These are phyloP conservation scores for Haplosporangium gracile DNA, from an alignment of 192 early-diverging fungal species.

Conservation along the genomic window DNA sequence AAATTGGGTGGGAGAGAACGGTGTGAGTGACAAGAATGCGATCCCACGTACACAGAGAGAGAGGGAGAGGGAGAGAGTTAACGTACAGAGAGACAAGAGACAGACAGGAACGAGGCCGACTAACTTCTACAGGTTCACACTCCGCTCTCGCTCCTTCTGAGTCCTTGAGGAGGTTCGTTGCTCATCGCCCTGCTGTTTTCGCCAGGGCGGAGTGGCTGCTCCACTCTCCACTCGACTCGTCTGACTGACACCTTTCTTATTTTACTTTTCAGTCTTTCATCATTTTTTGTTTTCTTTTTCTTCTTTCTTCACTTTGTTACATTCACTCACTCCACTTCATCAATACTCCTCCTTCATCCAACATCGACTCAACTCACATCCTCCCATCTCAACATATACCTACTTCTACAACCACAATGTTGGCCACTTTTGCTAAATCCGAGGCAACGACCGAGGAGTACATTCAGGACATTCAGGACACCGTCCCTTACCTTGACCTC, in stretches of 20 bases:
- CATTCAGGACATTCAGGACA: conserved; percentile 42
- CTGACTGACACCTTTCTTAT: not conserved
- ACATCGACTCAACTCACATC: not conserved
- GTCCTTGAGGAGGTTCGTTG: too few species aligned
- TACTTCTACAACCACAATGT: conserved; percentile 1
- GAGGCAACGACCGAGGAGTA: conserved; percentile 41
- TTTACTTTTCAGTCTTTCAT: not conserved
- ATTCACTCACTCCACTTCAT: not conserved
- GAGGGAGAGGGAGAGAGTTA: not conserved
- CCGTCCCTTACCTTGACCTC: conserved; percentile 57
- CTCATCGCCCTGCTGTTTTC: too few species aligned
- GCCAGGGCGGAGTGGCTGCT: not conserved
- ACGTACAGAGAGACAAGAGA: not conserved
- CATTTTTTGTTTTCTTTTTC: conserved; percentile 6
- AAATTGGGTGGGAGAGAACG: not conserved
- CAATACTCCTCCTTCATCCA: too few species aligned
- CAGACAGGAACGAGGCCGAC: too few species aligned
- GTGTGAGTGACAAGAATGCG: not conserved
- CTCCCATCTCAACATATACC: not conserved
- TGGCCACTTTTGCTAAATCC: conserved; percentile 34
- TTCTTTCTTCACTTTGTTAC: not conserved
- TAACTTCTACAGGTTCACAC: too few species aligned
- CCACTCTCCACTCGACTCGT: conserved; percentile 1
- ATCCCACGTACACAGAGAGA: not conserved
- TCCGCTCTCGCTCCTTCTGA: too few species aligned